Base-by-base conservation (phyloP, 805 yeast genomes). In the Pichia phayaonensis region DNA sequence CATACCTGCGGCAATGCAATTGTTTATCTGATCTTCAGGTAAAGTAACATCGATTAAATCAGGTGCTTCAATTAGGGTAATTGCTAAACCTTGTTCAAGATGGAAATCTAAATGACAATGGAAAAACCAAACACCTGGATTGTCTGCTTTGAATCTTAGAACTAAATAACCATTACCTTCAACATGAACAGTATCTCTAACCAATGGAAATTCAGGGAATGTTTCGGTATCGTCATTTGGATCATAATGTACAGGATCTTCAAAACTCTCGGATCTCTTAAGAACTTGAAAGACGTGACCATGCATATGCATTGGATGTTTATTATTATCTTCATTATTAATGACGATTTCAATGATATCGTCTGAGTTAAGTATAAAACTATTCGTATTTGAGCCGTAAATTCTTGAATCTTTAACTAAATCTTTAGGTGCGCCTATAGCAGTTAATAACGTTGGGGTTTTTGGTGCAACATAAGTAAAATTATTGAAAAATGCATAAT, bases 231-330 rank as follows among this genome's bases (percentile, higher is more conserved):
- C 56, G 53, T 15, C 20, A 8, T 26, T 31, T 26, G 80, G 73
- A 20, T 59, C 52, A 59, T 73, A 85, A n/a, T 84, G 83, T 24
- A 69, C 70, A 4, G 80, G 81, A 38, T 73, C 79, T 39, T 81
- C 86, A 31, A 68, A 77, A 50, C 70, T 74, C 2, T 72, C 77
- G 56, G 81, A 81, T 53, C 89, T 86, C 4, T 84, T 80, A 50
- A 90, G 66, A 2, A 83, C 72, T 72, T 90, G 97, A 83, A 90
- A 90, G 44, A 67, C 78, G 65, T 85, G 92, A 21, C 98, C 98
- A 71, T 90, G 98, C 64, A 90, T 71, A 72, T 90, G 98, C 90
- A 90, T 90, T 16, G 98, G 97, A 72, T 92, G 98, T 59, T 77
- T 84, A 61, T 96, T 96, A 11, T 92, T 82, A 64, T 90, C 97